A percentile compares a stretch with the other conserved stretches of the same genome.
Conservation (phyloP, 108 stramenopile genomes). For the Skeletonema marinoi region DNA sequence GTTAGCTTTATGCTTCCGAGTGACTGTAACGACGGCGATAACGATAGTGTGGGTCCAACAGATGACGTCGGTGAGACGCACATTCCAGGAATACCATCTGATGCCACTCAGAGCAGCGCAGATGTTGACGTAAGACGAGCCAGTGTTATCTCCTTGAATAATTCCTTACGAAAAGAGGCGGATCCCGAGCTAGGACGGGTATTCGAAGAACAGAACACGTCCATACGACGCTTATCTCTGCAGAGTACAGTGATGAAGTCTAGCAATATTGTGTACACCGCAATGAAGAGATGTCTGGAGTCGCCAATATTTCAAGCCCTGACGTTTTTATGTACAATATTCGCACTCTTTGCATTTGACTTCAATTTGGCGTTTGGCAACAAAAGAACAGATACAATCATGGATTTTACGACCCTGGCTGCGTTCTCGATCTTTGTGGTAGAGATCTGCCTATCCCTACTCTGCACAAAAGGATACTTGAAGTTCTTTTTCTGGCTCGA, state of each 20-base stretch:
- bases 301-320: constrained; percentile 40
- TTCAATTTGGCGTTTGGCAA: constrained; percentile 41
- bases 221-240: not conserved
- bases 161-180: not conserved
- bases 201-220: not conserved
- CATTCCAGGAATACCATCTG: constrained; percentile 53
- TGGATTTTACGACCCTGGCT: constrained; percentile 30
- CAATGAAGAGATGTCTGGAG: constrained; percentile 22
- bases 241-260: constrained; percentile 10
- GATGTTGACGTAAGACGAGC: constrained; percentile 21
- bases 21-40: not conserved
- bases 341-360: constrained; percentile 53
- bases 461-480: constrained; percentile 43
- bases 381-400: constrained; percentile 19
- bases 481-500: constrained; percentile 60
- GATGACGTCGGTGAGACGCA: constrained; percentile 1
- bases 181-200: constrained; percentile 39
- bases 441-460: constrained; percentile 37
- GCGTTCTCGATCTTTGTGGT: constrained; percentile 43
- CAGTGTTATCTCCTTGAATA: constrained; percentile 36
- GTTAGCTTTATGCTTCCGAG: constrained; percentile 6
- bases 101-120: constrained; percentile 24
- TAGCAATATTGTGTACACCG: constrained; percentile 1
- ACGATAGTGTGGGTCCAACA: not conserved
- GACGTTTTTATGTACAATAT: constrained; percentile 43